A percentile compares a stretch with the other conserved stretches of the same genome.
phyloP scores from a whole-genome alignment of 495 filamentous ascomycete genomes.

The Trichocladium uniseriatum region DNA sequence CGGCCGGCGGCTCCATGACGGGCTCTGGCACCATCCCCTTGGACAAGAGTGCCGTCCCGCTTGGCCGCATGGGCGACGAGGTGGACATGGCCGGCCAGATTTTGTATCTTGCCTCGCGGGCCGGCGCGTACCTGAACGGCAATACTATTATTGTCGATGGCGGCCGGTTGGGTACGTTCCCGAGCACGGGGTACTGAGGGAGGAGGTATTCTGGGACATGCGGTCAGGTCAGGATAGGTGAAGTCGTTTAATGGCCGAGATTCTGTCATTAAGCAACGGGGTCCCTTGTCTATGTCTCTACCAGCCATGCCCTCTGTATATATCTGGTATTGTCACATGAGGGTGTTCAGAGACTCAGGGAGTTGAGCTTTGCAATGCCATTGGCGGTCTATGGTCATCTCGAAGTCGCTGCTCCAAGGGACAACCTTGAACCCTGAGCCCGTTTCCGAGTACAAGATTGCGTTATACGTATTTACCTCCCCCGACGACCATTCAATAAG shows the following conservation, averaged over 20 bases:
- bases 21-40: constrained; percentile 14
- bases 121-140: constrained; percentile 57
- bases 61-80: constrained; percentile 29
- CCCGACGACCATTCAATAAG: no score
- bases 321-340: no score
- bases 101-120: constrained; percentile 52
- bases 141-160: constrained; percentile 51
- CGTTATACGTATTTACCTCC: no score
- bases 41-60: constrained; percentile 20
- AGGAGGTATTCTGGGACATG: neutral
- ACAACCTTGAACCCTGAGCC: no score
- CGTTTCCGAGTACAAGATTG: no score
- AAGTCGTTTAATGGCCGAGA: neutral
- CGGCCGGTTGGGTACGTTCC: constrained; percentile 46
- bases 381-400: no score
- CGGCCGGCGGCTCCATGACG: constrained; percentile 32
- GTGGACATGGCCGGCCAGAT: constrained; percentile 54
- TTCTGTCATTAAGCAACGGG: no score
- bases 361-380: no score
- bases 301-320: no score
- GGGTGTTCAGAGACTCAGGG: no score
- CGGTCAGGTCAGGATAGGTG: neutral
- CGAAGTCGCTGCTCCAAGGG: no score
- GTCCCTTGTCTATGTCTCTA: no score
- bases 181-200: constrained; percentile 41